Base-by-base conservation (phyloP, 257 asterid genomes). In the Ophiorrhiza pumila region DNA sequence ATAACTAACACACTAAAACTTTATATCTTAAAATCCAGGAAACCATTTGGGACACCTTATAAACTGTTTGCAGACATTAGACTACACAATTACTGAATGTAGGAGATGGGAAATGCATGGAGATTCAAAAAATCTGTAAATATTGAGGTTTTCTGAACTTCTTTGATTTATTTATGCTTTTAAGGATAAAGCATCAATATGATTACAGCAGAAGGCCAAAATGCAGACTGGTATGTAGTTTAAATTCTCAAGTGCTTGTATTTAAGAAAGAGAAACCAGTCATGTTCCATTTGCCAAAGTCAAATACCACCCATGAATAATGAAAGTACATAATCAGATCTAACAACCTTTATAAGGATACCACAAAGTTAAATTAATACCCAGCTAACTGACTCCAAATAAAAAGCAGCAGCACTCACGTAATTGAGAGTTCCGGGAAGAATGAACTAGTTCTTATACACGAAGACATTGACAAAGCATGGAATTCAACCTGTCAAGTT, bases 391-490 rank as follows among this genome's bases (percentile, higher is more conserved):
- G 58, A 20, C 58, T 23, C 56, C 34, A 57, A 29, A n/a, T 35
- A 20, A 52, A 37, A 57, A 45, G 73, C 55, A 62, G 42, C 42
- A 47, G 25, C 61, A 83, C 96, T 94, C 81, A 88, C 97, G 93
- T 94, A 71, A 94, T 86, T 73, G 97, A 94, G 83, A 94, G 92
- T 73, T 94, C 91, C 32, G 96, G 99, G 75, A 90, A 85, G 86
- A 88, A 85, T 49, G 97, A 91, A 82, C 98, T 94, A 75, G 92
- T 81, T 78, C 82, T 69, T 79, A 94, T 68, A 76, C 97, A 91
- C 71, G 84, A 83, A 56, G 90, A 80, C 37, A 82, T 75, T 64
- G 99, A 92, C 75, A 84, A 78, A 73, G 95, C 90, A 59, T 89
- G 89, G 75, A 94, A 94, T 63, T 94, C 97, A 39, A 94, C 91